Evolutionary conservation across 73 alveolate species (phyloP).

Genomic region (Symbiodinium natans): DNA sequence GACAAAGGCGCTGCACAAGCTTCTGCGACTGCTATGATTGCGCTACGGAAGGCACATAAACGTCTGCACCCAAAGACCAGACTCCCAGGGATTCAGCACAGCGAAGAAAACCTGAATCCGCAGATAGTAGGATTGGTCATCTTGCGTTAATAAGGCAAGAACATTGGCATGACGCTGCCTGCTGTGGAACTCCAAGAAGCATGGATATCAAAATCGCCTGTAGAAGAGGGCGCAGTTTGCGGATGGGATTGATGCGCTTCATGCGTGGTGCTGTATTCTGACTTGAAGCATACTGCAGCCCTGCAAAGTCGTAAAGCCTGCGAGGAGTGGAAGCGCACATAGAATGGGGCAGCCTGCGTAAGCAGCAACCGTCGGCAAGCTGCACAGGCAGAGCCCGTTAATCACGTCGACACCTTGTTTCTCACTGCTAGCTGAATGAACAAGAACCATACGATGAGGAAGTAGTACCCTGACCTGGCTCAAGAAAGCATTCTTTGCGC

Average conservation of each 20-base stretch:
- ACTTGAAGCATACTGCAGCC: too few species aligned
- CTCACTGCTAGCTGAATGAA: conserved; percentile 91
- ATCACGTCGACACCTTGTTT: conserved; percentile 91
- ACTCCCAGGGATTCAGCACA: conserved; percentile 93
- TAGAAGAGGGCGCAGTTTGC: too few species aligned
- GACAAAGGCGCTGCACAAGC: not conserved
- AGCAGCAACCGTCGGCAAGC: not conserved
- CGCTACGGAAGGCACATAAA: conserved; percentile 37
- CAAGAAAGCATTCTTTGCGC: not conserved
- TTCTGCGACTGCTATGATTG: not conserved
- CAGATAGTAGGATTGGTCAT: too few species aligned
- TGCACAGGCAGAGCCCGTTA: not conserved
- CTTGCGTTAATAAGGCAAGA: not conserved
- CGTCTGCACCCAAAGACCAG: conserved; percentile 88
- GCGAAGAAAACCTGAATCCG: conserved; percentile 67
- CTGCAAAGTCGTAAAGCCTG: conserved; percentile 45
- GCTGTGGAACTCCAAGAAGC: conserved; percentile 93
- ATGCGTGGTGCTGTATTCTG: too few species aligned
- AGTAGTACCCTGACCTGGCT: conserved; percentile 90
- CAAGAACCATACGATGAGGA: conserved; percentile 90
- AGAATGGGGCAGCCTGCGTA: conserved; percentile 68
- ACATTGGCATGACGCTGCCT: not conserved
- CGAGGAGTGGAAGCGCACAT: conserved; percentile 94
- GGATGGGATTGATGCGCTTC: too few species aligned
- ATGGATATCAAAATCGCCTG: conserved; percentile 90